Percentiles rank a stretch among this genome's conserved stretches.
Evolutionary conservation across 202 grass and related monocot genomes (phyloP).

Genomic region (Carex arenaria): DNA sequence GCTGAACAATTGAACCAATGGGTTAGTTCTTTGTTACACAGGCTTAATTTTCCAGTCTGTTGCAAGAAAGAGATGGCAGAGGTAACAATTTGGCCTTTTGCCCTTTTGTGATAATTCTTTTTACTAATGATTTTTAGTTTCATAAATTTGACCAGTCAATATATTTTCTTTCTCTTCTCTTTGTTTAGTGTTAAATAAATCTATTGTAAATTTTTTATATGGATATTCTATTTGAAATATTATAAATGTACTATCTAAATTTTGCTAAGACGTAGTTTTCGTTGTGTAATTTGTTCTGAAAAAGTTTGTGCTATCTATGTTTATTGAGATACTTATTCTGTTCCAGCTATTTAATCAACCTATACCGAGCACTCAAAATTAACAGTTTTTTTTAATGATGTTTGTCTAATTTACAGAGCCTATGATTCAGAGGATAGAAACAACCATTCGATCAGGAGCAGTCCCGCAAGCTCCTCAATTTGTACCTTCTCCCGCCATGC

Average conservation of each 20-base stretch:
- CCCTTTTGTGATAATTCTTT: not conserved
- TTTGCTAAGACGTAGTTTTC: not conserved
- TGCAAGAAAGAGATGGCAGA: slow-evolving; percentile 24
- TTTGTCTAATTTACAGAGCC: slow-evolving; percentile 37
- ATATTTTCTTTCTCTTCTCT: too few species aligned
- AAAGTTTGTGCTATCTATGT: not conserved
- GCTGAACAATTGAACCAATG: not conserved
- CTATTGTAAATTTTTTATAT: not conserved
- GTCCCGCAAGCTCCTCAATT: slow-evolving; percentile 53
- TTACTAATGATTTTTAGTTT: not conserved
- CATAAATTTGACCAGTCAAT: not conserved
- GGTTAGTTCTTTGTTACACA: not conserved
- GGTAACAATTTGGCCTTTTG: slow-evolving; percentile 14
- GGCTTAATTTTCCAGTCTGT: slow-evolving; percentile 16
- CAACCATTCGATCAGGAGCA: slow-evolving; percentile 44
- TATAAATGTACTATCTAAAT: not conserved
- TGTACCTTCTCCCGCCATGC: not conserved
- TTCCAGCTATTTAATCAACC: not conserved
- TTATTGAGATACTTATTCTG: not conserved
- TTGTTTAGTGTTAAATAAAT: not conserved
- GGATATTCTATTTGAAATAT: not conserved
- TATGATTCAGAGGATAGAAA: slow-evolving; percentile 73
- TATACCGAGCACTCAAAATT: not conserved
- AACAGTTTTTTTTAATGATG: not conserved
- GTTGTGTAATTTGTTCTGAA: too few species aligned